A percentile compares a stretch with the other conserved stretches of the same genome.
Evolutionary conservation across 2,329 filamentous ascomycete species (phyloP).

Genomic region (Didymella keratinophila): DNA sequence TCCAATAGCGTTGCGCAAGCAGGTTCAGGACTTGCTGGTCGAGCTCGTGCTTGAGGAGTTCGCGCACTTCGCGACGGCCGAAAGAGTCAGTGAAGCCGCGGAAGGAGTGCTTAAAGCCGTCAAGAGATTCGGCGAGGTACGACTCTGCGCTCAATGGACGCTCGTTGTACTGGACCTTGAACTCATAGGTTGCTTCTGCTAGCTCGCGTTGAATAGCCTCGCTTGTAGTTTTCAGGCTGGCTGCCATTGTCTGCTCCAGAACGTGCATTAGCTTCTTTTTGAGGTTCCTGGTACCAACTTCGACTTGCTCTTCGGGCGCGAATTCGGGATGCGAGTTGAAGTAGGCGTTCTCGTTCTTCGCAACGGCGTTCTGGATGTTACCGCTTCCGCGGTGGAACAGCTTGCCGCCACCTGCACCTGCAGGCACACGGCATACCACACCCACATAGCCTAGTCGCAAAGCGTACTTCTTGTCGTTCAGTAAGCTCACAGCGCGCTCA

Average conservation of each 20-base stretch:
- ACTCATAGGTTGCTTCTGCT: slow-evolving; percentile 96
- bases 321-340: slow-evolving; percentile 90
- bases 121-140: slow-evolving; percentile 92
- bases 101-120: slow-evolving; percentile 97
- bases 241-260: slow-evolving; percentile 95
- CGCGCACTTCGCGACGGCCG: slow-evolving; percentile 85
- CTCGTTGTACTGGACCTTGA: slow-evolving; percentile 99
- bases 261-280: slow-evolving; percentile 98
- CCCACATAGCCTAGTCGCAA: slow-evolving; percentile 95
- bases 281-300: slow-evolving; percentile 83
- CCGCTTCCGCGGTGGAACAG: slow-evolving; percentile 84
- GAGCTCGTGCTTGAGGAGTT: slow-evolving; percentile 88
- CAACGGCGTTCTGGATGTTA: slow-evolving; percentile 81
- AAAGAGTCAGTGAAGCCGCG: slow-evolving; percentile 92
- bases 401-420: slow-evolving; percentile 64
- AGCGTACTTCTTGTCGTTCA: slow-evolving; percentile 91
- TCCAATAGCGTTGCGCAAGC: slow-evolving; percentile 95
- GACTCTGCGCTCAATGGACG: slow-evolving; percentile 93
- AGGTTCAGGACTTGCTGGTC: slow-evolving; percentile 95
- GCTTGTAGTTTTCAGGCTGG: slow-evolving; percentile 85
- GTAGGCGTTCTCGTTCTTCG: slow-evolving; percentile 85
- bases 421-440: slow-evolving; percentile 84
- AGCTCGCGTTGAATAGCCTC: slow-evolving; percentile 94
- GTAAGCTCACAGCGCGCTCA: slow-evolving; percentile 75
- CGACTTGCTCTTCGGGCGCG: slow-evolving; percentile 74